Evolutionary conservation across 2,329 filamentous ascomycete species (phyloP).

Genomic region (Colletotrichum abscissum): DNA sequence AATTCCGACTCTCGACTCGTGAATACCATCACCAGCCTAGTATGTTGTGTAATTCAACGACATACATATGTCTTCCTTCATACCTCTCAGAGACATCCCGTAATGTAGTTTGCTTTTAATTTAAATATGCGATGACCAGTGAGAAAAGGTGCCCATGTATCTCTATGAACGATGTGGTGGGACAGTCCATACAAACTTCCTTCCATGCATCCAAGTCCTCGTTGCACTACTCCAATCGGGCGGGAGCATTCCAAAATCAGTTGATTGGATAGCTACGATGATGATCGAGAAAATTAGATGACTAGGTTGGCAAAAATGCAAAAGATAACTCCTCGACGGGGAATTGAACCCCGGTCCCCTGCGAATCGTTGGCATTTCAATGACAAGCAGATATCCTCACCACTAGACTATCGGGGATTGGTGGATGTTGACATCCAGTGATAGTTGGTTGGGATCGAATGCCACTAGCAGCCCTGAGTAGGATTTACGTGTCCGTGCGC

Average conservation of each 20-base stretch:
- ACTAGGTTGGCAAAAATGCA: neutral
- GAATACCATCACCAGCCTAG: neutral
- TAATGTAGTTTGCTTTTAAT: accelerated
- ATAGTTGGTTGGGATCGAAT: neutral
- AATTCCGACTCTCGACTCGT: neutral
- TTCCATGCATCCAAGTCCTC: no score
- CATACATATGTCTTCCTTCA: neutral
- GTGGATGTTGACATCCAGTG: neutral
- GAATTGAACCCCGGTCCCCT: neutral
- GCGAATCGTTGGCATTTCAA: neutral
- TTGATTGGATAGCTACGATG: no score
- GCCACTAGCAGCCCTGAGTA: no score
- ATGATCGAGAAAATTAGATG: no score
- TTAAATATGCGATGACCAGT: neutral
- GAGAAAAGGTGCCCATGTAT: no score
- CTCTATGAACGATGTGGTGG: no score
- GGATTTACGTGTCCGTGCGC: no score
- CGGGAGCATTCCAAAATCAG: no score
- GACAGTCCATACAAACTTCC: no score
- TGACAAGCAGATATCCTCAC: neutral
- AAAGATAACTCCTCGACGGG: neutral
- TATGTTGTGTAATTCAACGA: neutral
- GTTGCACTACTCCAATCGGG: no score
- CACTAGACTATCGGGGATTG: neutral
- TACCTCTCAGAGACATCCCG: neutral